Evolutionary conservation across 306 rosid genomes (phyloP).

Genomic region (Astragalus glycyphyllos): DNA sequence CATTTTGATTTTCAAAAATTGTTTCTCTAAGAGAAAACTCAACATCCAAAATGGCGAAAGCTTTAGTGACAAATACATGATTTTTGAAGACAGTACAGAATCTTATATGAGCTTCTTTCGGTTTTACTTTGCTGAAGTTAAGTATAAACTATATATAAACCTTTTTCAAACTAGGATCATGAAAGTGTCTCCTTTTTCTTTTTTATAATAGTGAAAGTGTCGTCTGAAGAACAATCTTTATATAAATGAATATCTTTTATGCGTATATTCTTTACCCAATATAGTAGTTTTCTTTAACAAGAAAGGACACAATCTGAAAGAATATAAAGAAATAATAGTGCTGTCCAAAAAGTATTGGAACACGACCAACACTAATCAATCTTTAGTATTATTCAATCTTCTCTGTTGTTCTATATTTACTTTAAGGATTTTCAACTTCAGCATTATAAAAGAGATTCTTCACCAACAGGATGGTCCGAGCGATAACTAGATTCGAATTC

Average conservation of each 20-base stretch:
- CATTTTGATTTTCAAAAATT: too few species aligned
- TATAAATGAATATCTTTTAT: constrained; percentile 25
- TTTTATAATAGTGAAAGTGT: constrained; percentile 30
- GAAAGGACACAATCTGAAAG: background rate
- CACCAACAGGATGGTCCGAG: too few species aligned
- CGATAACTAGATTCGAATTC: too few species aligned
- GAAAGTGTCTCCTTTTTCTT: too few species aligned
- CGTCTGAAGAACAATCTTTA: constrained; percentile 26
- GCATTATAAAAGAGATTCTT: background rate
- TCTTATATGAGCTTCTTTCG: constrained; percentile 1
- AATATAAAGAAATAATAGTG: constrained; percentile 19
- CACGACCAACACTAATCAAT: background rate
- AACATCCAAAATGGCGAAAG: too few species aligned
- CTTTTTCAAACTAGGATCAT: constrained; percentile 22
- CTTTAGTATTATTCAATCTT: constrained; percentile 31
- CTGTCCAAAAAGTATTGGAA: constrained; percentile 33
- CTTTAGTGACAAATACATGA: too few species aligned
- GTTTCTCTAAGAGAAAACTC: too few species aligned
- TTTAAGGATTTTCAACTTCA: background rate
- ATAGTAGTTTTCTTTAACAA: background rate
- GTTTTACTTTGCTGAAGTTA: constrained; percentile 32
- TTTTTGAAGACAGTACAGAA: too few species aligned
- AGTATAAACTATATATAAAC: background rate
- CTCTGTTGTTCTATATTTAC: constrained; percentile 12
- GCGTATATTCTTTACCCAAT: constrained; percentile 11